phyloP scores from a whole-genome alignment of 2,329 filamentous ascomycete genomes.

The Xylaria sp. region DNA sequence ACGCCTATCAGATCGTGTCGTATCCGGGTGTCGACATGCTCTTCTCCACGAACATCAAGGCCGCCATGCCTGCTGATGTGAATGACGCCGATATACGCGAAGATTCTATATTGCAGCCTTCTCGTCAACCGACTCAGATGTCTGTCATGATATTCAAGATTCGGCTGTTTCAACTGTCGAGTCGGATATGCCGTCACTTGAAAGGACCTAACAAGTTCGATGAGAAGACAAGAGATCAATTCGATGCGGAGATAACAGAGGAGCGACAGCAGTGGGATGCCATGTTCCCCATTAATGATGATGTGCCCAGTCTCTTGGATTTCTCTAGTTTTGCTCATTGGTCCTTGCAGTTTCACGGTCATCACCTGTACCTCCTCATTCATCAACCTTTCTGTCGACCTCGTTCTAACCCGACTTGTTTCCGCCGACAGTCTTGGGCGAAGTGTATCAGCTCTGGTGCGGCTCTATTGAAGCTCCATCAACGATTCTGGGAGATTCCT shows the following conservation, averaged over 20 bases:
- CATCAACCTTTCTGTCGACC: constrained; percentile 23
- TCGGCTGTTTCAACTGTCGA: constrained; percentile 20
- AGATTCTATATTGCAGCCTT: constrained; percentile 9
- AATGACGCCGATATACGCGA: constrained; percentile 20
- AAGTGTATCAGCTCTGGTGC: constrained; percentile 21
- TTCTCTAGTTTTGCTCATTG: constrained; percentile 18
- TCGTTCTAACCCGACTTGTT: constrained; percentile 18
- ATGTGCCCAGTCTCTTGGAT: constrained; percentile 12
- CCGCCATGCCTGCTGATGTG: constrained; percentile 20
- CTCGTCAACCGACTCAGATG: constrained; percentile 20
- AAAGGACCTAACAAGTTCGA: constrained; percentile 22
- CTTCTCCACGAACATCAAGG: constrained; percentile 16
- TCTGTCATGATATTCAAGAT: constrained; percentile 24
- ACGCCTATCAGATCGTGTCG: constrained; percentile 25
- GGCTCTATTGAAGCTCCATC: constrained; percentile 12
- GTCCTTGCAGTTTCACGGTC: constrained; percentile 18
- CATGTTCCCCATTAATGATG: background rate
- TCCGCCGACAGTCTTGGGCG: constrained; percentile 17
- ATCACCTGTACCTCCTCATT: constrained; percentile 22
- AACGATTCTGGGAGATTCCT: constrained; percentile 16
- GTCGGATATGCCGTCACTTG: constrained; percentile 19
- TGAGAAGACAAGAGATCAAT: constrained; percentile 18
- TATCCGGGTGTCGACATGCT: constrained; percentile 21
- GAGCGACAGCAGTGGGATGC: constrained; percentile 18
- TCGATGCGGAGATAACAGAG: constrained; percentile 19